Conservation (phyloP, 192 early-diverging fungal species). For the Coemansia asiatica region DNA sequence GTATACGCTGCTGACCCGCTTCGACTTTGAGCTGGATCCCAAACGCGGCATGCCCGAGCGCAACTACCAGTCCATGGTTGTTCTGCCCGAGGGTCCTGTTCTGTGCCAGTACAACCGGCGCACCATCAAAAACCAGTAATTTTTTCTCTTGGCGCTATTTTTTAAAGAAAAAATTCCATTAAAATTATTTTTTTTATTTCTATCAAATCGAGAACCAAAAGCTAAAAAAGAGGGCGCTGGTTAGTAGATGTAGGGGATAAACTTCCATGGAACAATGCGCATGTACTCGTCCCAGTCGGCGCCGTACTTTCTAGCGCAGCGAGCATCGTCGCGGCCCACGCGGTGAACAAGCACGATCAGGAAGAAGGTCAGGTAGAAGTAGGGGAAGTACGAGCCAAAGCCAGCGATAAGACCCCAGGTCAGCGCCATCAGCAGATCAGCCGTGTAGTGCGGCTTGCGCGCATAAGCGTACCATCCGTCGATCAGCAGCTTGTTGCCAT, state of each 20-base stretch:
- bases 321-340: constrained; percentile 80
- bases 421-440: constrained; percentile 91
- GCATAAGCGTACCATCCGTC: constrained; percentile 93
- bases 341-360: constrained; percentile 87
- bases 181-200: background rate
- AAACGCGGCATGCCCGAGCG: constrained; percentile 73
- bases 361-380: constrained; percentile 96
- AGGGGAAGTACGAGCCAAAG: constrained; percentile 77
- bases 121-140: background rate
- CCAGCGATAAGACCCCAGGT: constrained; percentile 90
- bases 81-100: constrained; percentile 73
- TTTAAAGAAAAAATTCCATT: background rate
- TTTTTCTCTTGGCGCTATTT: background rate
- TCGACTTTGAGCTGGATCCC: constrained; percentile 67
- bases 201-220: too few species aligned
- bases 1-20: constrained; percentile 75
- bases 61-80: constrained; percentile 91
- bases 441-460: constrained; percentile 92
- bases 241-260: constrained; percentile 78
- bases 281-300: constrained; percentile 92
- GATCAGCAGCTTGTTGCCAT: constrained; percentile 79
- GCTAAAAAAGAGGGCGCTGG: background rate
- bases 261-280: constrained; percentile 75
- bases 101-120: constrained; percentile 55
- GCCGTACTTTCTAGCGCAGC: constrained; percentile 89